Evolutionary conservation across 805 yeast species (phyloP).

Genomic region (Lipomyces kockii): DNA sequence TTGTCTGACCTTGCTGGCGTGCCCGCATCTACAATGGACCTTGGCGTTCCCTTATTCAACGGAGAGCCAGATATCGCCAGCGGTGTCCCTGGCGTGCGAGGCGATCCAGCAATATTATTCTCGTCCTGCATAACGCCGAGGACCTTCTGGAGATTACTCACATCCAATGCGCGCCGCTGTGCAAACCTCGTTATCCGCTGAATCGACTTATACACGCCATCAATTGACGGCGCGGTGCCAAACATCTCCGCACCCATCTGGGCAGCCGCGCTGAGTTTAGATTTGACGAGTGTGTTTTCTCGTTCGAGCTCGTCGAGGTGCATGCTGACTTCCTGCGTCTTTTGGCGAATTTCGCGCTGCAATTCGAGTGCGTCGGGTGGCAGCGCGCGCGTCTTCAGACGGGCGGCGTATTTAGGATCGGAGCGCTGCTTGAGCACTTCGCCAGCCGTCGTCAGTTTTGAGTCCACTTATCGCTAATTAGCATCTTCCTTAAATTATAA

Average conservation of each 20-base stretch:
- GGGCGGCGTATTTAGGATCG: conserved; percentile 15
- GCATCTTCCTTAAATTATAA: neutral
- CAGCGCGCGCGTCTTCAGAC: conserved; percentile 19
- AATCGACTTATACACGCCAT: conserved; percentile 28
- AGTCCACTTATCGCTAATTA: conserved; percentile 16
- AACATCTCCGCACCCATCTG: neutral
- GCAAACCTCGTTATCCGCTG: conserved; percentile 29
- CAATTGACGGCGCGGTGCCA: conserved; percentile 19
- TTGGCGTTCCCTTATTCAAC: neutral
- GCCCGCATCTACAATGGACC: neutral
- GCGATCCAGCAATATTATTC: neutral
- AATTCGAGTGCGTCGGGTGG: conserved; percentile 29
- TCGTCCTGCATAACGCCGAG: neutral
- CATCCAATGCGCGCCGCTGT: conserved; percentile 24
- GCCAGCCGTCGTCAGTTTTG: conserved; percentile 11
- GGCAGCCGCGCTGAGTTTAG: conserved; percentile 18
- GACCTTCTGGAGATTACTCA: conserved; percentile 15
- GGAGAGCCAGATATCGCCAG: neutral
- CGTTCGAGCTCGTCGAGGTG: conserved; percentile 25
- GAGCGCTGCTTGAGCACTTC: conserved; percentile 21
- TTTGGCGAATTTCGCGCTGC: conserved; percentile 25
- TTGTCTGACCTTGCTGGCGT: neutral
- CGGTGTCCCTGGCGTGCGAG: neutral
- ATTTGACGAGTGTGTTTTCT: conserved; percentile 24
- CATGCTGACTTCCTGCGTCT: conserved; percentile 7